These are phyloP conservation scores for Pythium dissotocum DNA, from an alignment of 352 stramenopile species.

Conservation along the genomic window DNA sequence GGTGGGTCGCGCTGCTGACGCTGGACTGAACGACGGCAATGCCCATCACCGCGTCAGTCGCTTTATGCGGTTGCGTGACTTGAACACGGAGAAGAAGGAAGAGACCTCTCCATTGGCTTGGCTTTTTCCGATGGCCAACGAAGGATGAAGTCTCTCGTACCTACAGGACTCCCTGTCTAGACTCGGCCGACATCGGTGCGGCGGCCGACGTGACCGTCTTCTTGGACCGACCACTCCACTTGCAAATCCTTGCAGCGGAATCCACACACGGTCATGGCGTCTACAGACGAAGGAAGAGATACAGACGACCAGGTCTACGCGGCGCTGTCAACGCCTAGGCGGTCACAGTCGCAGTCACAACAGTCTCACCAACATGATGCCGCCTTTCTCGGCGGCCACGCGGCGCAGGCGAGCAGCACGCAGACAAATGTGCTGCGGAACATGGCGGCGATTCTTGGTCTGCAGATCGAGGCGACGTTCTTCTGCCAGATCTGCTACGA, in stretches of 20 bases:
- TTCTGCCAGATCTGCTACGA: slow-evolving; percentile 80
- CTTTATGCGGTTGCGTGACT: not conserved
- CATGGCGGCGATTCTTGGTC: slow-evolving; percentile 49
- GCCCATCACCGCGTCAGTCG: not conserved
- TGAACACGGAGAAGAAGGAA: slow-evolving; percentile 9
- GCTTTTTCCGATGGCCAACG: not conserved
- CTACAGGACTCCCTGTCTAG: not conserved
- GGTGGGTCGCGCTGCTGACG: not conserved
- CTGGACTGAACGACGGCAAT: not conserved
- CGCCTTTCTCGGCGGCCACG: not conserved
- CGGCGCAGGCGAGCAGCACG: not conserved
- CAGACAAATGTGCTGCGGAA: slow-evolving; percentile 33
- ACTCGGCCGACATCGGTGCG: not conserved
- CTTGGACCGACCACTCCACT: not conserved
- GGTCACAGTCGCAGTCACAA: too few species aligned
- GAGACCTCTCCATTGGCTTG: not conserved
- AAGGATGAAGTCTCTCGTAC: not conserved
- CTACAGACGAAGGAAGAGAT: not conserved
- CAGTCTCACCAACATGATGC: not conserved
- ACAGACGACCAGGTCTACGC: not conserved
- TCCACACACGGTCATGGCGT: not conserved
- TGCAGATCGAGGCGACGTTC: slow-evolving; percentile 69
- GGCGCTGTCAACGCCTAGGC: slow-evolving; percentile 9
- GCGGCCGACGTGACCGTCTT: not conserved
- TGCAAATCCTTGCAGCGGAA: too few species aligned